Conservation (phyloP, 1,284 basidiomycete species). For the Moesziomyces sp. region DNA sequence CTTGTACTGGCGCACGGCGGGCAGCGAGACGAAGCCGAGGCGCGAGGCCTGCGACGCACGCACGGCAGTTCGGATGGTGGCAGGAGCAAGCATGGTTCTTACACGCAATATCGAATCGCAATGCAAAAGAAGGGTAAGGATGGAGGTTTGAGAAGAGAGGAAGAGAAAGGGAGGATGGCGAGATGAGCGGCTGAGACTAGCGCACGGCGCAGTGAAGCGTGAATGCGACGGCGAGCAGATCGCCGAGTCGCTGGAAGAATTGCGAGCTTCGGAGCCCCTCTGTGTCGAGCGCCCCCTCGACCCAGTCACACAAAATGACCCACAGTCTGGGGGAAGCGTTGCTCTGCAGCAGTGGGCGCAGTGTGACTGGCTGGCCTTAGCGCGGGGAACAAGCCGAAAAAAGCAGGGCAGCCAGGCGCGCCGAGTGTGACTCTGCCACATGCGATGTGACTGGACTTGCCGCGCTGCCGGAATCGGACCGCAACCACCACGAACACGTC, state of each 20-base stretch:
- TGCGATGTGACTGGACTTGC: background rate
- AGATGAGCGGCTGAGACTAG: background rate
- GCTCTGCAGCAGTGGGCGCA: no score
- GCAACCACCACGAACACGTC: background rate
- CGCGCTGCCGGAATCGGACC: conserved; percentile 12
- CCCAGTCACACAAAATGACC: background rate
- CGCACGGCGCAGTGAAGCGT: background rate
- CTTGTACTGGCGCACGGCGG: conserved; percentile 67
- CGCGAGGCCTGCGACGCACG: conserved; percentile 35
- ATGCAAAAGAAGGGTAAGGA: background rate
- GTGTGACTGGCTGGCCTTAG: conserved; percentile 4
- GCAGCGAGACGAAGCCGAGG: conserved; percentile 30
- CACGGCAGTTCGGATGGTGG: conserved; percentile 41
- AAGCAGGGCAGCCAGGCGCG: background rate
- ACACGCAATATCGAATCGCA: background rate
- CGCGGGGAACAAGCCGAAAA: conserved; percentile 9
- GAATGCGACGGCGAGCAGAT: conserved; percentile 14
- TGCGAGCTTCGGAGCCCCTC: background rate
- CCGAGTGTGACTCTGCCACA: conserved; percentile 2
- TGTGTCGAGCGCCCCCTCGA: no score
- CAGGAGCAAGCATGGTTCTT: conserved; percentile 37
- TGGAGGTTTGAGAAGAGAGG: background rate
- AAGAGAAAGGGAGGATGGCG: background rate
- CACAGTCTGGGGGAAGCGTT: conserved; percentile 6
- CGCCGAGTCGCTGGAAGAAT: conserved; percentile 24